Conservation (phyloP, 2,329 filamentous ascomycete species). For the Plectosphaerella cucumerina region DNA sequence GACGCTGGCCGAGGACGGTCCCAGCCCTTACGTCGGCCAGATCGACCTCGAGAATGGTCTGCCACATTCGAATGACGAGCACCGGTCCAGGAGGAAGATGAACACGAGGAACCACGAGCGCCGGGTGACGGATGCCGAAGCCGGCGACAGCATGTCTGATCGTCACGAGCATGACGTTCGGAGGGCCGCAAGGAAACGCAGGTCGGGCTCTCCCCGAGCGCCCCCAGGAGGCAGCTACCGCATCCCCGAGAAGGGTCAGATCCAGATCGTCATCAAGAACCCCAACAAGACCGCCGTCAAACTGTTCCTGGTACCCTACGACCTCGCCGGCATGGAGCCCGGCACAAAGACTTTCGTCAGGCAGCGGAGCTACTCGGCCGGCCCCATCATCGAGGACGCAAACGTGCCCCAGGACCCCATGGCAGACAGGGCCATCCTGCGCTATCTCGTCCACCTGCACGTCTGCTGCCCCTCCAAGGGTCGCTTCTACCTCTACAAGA, state of each 20-base stretch:
- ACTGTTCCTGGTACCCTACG: slow-evolving; percentile 89
- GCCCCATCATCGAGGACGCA: slow-evolving; percentile 71
- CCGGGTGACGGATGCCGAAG: slow-evolving; percentile 19
- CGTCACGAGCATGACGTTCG: slow-evolving; percentile 17
- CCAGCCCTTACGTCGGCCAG: slow-evolving; percentile 91
- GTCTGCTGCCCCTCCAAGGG: slow-evolving; percentile 84
- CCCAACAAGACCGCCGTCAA: slow-evolving; percentile 98
- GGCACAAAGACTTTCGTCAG: slow-evolving; percentile 95
- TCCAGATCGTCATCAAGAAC: slow-evolving; percentile 97
- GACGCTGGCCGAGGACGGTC: slow-evolving; percentile 71
- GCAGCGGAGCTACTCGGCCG: slow-evolving; percentile 87
- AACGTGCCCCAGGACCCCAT: slow-evolving; percentile 24
- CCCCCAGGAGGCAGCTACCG: slow-evolving; percentile 88
- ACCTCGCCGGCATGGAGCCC: slow-evolving; percentile 85
- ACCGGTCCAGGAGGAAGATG: slow-evolving; percentile 42
- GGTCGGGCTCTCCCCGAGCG: slow-evolving; percentile 42
- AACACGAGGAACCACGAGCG: slow-evolving; percentile 39
- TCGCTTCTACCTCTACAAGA: slow-evolving; percentile 87
- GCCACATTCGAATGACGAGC: slow-evolving; percentile 43
- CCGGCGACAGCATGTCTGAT: slow-evolving; percentile 20
- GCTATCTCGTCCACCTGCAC: slow-evolving; percentile 89
- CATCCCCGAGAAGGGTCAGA: slow-evolving; percentile 87
- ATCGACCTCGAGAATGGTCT: slow-evolving; percentile 86
- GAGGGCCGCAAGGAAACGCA: slow-evolving; percentile 21
- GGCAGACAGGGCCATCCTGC: slow-evolving; percentile 64